Base-by-base conservation (phyloP, 148 eudicot genomes). In the Fagopyrum esculentum region DNA sequence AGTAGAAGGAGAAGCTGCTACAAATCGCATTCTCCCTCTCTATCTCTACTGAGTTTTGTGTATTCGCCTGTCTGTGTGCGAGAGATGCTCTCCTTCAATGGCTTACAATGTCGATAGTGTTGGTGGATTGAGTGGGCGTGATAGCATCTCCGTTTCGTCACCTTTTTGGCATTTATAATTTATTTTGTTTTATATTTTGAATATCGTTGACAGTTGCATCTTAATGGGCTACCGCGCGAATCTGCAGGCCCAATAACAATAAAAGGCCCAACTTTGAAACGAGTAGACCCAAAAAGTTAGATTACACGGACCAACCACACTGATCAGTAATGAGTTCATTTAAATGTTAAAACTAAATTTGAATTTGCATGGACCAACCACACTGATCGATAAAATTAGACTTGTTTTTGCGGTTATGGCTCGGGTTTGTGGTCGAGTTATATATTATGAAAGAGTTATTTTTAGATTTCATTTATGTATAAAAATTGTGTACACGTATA, bases 81-180 rank as follows among this genome's bases (percentile, higher is more conserved):
- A 71, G 73, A 71, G 73, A 9, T 45, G 52, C 55, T 71, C 16
- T 71, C 55, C 73, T 71, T 49, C 55, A n/a, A 17, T 46, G 73
- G 51, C 55, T 71, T 19, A 29, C n/a, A 6, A 71, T 49, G 73
- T 49, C 45, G 73, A 71, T 71, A 71, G 55, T 49, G 73, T 45
- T 71, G 46, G 35, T 46, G 30, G n/a, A 71, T 45, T 49, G 73
- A 71, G 73, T 71, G 73, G 73, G 73, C 73, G 73, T 71, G 73
- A 71, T 6, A 47, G 54, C 52, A 9, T 71, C 30, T 71, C 73
- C 71, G 17, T 40, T 66, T 66, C 71, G 9, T 15, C 46, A 2
- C 6, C 46, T 66, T 40, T 43, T 13, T 26, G 22, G 19, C 12
- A 60, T 22, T 5, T 1, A 19, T 66, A 11, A 5, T 12, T 66